phyloP scores from a whole-genome alignment of 2,329 filamentous ascomycete species.

The Rhynchosporium graminicola region DNA sequence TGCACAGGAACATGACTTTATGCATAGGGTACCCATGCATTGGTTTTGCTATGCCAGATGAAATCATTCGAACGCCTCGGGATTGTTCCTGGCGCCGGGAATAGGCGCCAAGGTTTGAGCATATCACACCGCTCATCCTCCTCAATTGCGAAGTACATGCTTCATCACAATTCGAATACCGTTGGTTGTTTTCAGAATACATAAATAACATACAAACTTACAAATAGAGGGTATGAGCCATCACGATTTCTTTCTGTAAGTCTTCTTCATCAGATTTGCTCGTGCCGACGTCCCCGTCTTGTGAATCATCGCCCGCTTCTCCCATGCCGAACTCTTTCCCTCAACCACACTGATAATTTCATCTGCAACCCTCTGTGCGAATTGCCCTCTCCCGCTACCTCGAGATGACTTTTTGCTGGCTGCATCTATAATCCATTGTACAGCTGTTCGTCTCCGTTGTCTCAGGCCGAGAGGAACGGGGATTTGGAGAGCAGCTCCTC shows the following conservation, averaged over 20 bases:
- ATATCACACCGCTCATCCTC: slow-evolving; percentile 10
- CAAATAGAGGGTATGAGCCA: not conserved
- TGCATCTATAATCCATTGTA: slow-evolving; percentile 87
- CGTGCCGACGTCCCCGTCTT: slow-evolving; percentile 77
- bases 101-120: slow-evolving; percentile 6
- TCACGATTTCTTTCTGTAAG: slow-evolving; percentile 43
- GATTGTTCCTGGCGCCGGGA: not conserved
- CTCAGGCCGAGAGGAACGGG: slow-evolving; percentile 74
- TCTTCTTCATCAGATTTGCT: slow-evolving; percentile 59
- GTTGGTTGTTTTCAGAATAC: slow-evolving; percentile 11
- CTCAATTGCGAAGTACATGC: not conserved
- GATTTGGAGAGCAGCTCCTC: slow-evolving; percentile 80
- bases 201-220: slow-evolving; percentile 20
- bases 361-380: slow-evolving; percentile 77
- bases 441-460: slow-evolving; percentile 75
- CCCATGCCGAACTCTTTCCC: slow-evolving; percentile 82
- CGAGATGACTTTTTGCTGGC: slow-evolving; percentile 75
- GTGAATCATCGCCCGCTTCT: slow-evolving; percentile 74
- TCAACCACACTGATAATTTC: slow-evolving; percentile 88
- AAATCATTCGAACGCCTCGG: too few relatives aligned
- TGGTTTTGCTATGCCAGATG: too few relatives aligned
- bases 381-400: slow-evolving; percentile 69
- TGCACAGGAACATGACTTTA: not conserved
- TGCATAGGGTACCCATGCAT: not conserved
- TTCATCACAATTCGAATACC: too few relatives aligned